Percentiles rank a stretch among this genome's conserved stretches.
Conservation (phyloP, 164 flowering plant genomes). For the Macadamia integrifolia region DNA sequence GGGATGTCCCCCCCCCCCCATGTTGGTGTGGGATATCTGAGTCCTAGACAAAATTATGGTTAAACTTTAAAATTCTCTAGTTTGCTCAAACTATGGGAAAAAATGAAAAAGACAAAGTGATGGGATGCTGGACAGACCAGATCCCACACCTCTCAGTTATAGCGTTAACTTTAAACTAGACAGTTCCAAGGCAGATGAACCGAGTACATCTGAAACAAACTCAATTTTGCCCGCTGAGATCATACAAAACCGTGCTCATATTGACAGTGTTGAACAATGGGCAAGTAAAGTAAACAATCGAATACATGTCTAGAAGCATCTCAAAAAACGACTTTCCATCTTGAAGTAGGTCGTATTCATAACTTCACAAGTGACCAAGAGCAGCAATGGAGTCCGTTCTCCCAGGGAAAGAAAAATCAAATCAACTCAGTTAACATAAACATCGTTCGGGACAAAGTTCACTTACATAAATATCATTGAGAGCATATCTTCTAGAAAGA, state of each 20-base stretch:
- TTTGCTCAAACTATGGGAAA: no score
- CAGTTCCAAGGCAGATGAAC: background rate
- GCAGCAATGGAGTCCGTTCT: background rate
- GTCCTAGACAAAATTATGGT: no score
- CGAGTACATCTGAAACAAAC: background rate
- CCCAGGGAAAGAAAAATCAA: no score
- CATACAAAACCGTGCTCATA: no score
- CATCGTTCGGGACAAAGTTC: background rate
- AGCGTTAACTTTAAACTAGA: background rate
- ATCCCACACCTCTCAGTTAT: no score
- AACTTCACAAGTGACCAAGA: background rate
- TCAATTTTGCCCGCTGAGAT: no score
- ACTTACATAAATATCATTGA: constrained; percentile 95
- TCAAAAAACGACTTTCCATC: background rate
- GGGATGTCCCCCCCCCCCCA: no score
- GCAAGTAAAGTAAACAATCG: background rate
- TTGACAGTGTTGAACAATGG: background rate
- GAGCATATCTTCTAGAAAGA: constrained; percentile 76
- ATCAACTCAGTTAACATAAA: background rate
- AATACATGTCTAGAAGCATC: background rate
- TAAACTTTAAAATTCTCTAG: no score
- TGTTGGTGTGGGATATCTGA: no score
- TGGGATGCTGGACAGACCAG: no score
- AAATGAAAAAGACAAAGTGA: no score
- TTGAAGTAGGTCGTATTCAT: background rate